Conservation (phyloP, 768 basidiomycete genomes). For the Lanmaoa rubissima region DNA sequence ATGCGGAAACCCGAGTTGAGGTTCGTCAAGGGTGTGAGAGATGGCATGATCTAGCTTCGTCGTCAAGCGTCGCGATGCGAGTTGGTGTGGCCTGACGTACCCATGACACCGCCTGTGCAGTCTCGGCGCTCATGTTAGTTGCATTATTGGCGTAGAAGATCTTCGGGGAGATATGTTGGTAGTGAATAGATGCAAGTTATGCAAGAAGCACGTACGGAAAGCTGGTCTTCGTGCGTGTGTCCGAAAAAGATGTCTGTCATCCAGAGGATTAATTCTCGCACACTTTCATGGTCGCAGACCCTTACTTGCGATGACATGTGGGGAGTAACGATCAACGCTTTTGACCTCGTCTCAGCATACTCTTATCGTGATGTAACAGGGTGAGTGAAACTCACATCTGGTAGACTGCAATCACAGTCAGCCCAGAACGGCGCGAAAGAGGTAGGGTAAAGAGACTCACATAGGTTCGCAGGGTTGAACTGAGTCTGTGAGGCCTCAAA, state of each 20-base stretch:
- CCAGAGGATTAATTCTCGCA: background rate
- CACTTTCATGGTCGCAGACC: background rate
- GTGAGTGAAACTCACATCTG: conserved; percentile 37
- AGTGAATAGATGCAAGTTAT: background rate
- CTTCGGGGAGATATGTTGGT: conserved; percentile 29
- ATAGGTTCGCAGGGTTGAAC: conserved; percentile 43
- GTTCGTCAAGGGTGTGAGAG: conserved; percentile 63
- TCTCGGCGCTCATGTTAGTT: conserved; percentile 52
- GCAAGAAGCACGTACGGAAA: conserved; percentile 41
- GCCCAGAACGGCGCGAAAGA: background rate
- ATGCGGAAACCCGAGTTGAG: conserved; percentile 69
- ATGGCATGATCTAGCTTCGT: conserved; percentile 40
- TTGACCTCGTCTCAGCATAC: background rate
- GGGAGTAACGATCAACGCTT: conserved; percentile 47
- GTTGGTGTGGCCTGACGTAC: conserved; percentile 20
- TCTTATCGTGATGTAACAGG: background rate
- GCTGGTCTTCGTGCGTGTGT: conserved; percentile 70
- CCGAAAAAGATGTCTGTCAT: conserved; percentile 63
- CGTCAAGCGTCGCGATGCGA: background rate
- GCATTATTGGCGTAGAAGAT: conserved; percentile 73
- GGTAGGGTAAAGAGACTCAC: conserved; percentile 25
- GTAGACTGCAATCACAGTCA: conserved; percentile 35
- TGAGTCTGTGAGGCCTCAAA: conserved; percentile 45
- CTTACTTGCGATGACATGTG: conserved; percentile 44
- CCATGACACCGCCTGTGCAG: conserved; percentile 52